Evolutionary conservation across 257 asterid genomes (phyloP).

Genomic region (Capsicum chinense): DNA sequence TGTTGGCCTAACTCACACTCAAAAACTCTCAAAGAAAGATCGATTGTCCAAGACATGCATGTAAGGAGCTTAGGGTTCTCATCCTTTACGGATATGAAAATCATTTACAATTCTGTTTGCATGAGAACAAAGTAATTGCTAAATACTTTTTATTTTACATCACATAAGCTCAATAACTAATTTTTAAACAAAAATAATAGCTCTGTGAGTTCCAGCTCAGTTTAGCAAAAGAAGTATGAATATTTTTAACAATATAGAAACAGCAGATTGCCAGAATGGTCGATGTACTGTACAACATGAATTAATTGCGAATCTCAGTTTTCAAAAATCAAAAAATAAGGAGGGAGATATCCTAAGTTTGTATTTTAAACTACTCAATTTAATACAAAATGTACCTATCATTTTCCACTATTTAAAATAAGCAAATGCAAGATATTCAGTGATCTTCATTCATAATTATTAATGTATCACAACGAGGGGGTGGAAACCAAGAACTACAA

Average conservation of each 20-base stretch:
- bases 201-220: background rate
- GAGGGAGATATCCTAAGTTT: conserved; percentile 22
- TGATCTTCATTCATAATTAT: background rate
- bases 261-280: background rate
- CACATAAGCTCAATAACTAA: background rate
- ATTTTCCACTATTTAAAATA: conserved; percentile 5
- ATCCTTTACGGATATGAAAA: background rate
- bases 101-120: background rate
- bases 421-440: conserved; percentile 7
- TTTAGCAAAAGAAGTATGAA: background rate
- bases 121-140: background rate
- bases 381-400: background rate
- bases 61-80: no score
- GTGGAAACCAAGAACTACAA: background rate
- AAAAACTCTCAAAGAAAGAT: background rate
- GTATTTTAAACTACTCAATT: background rate
- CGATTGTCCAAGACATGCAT: background rate
- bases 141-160: background rate
- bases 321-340: conserved; percentile 20
- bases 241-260: background rate
- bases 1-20: background rate
- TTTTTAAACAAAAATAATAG: no score
- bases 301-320: background rate
- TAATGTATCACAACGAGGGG: conserved; percentile 6
- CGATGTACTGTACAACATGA: background rate